Conservation (phyloP, 2,329 filamentous ascomycete species). For the Aspergillus aculeatinus region DNA sequence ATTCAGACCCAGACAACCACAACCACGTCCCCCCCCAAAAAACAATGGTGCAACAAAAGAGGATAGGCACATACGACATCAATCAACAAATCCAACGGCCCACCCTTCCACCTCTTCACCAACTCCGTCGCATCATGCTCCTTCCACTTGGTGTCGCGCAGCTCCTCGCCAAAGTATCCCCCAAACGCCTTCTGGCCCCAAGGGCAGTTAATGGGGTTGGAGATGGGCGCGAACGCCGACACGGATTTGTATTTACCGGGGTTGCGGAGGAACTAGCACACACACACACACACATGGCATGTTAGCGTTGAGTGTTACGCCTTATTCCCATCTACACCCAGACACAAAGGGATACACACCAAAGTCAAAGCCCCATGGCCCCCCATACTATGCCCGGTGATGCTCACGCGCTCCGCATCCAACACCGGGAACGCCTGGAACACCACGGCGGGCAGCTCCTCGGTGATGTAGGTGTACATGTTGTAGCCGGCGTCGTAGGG, state of each 20-base stretch:
- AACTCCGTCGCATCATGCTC: slow-evolving; percentile 91
- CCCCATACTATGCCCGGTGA: slow-evolving; percentile 96
- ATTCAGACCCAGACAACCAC: too few relatives aligned
- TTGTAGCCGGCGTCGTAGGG: slow-evolving; percentile 79
- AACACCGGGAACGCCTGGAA: slow-evolving; percentile 71
- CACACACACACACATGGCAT: neutral
- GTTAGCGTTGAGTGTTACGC: slow-evolving; percentile 5
- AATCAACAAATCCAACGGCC: slow-evolving; percentile 72
- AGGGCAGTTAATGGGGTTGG: slow-evolving; percentile 79
- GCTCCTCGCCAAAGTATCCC: slow-evolving; percentile 81
- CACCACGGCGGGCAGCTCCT: slow-evolving; percentile 77
- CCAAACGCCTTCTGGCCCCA: slow-evolving; percentile 96
- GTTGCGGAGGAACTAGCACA: slow-evolving; percentile 74
- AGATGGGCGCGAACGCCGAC: slow-evolving; percentile 85
- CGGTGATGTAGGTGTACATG: slow-evolving; percentile 92
- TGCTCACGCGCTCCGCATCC: slow-evolving; percentile 70
- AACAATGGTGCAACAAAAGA: neutral
- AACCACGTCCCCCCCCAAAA: neutral
- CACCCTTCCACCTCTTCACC: slow-evolving; percentile 68
- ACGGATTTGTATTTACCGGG: slow-evolving; percentile 86
- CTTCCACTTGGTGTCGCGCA: slow-evolving; percentile 69
- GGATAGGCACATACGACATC: slow-evolving; percentile 67
- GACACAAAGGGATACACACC: slow-evolving; percentile 34
- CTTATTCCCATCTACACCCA: neutral
- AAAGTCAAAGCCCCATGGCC: slow-evolving; percentile 92